These are phyloP conservation scores for Sonneratia caseolaris DNA, from an alignment of 345 rosid species.

Conservation along the genomic window DNA sequence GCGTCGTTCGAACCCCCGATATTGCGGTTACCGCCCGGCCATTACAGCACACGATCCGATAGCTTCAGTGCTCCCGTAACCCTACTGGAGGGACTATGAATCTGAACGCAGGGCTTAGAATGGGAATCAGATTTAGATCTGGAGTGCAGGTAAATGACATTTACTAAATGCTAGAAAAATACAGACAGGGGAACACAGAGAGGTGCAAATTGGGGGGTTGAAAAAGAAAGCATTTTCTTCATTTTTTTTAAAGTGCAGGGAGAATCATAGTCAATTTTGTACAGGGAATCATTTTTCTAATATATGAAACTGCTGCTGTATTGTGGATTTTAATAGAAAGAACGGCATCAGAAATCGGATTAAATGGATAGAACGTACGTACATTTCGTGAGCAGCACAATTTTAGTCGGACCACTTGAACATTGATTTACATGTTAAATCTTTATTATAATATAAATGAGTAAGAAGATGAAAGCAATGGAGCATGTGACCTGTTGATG, in stretches of 20 bases:
- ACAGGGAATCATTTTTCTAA: not conserved
- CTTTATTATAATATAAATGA: not conserved
- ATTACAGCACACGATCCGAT: not conserved
- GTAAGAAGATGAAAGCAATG: not conserved
- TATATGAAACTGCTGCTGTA: not conserved
- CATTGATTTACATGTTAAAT: too few relatives aligned
- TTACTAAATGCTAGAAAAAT: not conserved
- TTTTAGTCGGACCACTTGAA: too few relatives aligned
- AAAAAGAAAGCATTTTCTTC: not conserved
- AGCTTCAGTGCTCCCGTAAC: not conserved
- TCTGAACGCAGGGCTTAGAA: not conserved
- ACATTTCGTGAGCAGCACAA: too few relatives aligned
- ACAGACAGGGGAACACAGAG: slow-evolving; percentile 3
- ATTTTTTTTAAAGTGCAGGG: not conserved
- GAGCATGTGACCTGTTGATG: slow-evolving; percentile 12
- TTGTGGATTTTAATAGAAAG: not conserved
- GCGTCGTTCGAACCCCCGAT: too few relatives aligned
- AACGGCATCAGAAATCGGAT: too few relatives aligned
- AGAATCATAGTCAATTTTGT: not conserved
- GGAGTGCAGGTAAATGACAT: not conserved
- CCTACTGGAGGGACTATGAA: not conserved
- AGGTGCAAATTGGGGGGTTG: not conserved
- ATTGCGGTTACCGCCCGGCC: too few relatives aligned
- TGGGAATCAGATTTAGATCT: slow-evolving; percentile 2
- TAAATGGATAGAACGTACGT: too few relatives aligned